Evolutionary conservation across 805 yeast species (phyloP).

Genomic region (Saccharomyces cerevisiae): DNA sequence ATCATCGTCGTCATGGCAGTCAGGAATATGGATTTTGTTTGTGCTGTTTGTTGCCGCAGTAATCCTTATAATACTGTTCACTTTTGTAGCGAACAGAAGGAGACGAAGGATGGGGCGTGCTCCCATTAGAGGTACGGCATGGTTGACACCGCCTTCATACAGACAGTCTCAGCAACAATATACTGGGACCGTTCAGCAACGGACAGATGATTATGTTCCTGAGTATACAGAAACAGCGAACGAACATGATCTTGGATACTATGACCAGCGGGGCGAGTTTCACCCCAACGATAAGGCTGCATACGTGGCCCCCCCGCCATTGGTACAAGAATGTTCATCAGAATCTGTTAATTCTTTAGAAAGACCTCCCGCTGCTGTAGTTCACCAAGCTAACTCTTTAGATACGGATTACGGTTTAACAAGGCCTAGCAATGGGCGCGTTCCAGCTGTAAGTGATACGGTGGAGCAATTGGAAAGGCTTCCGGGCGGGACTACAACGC

Average conservation of each 20-base stretch:
- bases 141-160: slow-evolving; percentile 84
- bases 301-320: slow-evolving; percentile 24
- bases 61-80: slow-evolving; percentile 39
- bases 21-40: slow-evolving; percentile 59
- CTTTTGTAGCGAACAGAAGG: slow-evolving; percentile 46
- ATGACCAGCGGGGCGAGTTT: slow-evolving; percentile 51
- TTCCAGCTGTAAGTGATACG: neutral
- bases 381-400: slow-evolving; percentile 4
- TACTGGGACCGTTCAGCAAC: slow-evolving; percentile 18
- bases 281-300: slow-evolving; percentile 32
- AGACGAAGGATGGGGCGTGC: slow-evolving; percentile 38
- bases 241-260: slow-evolving; percentile 67
- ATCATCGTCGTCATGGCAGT: slow-evolving; percentile 21
- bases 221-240: slow-evolving; percentile 55
- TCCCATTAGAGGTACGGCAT: slow-evolving; percentile 69
- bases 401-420: slow-evolving; percentile 7
- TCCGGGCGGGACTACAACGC: neutral
- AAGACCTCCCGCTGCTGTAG: slow-evolving; percentile 14
- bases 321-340: slow-evolving; percentile 46
- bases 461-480: neutral
- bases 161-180: slow-evolving; percentile 55
- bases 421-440: slow-evolving; percentile 4
- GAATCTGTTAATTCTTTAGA: slow-evolving; percentile 16
- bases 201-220: slow-evolving; percentile 51
- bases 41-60: slow-evolving; percentile 48